phyloP scores from a whole-genome alignment of 2,329 filamentous ascomycete genomes.

The Cryphonectria radicalis region DNA sequence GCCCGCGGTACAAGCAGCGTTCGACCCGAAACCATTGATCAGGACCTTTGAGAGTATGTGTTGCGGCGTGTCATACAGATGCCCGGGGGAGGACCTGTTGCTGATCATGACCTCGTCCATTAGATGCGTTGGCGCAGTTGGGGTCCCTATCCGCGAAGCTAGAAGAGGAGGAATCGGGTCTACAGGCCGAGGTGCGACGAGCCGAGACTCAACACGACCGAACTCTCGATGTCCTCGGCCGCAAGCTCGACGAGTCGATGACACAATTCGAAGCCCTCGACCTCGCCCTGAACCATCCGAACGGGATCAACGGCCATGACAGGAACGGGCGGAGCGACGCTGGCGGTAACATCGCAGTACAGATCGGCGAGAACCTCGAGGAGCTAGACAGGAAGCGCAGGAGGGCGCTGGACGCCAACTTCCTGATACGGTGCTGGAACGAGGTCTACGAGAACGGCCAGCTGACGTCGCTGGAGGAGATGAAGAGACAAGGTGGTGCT shows the following conservation, averaged over 20 bases:
- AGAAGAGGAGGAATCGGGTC: slow-evolving; percentile 86
- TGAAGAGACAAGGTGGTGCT: slow-evolving; percentile 80
- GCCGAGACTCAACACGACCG: slow-evolving; percentile 92
- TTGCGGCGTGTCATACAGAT: background rate
- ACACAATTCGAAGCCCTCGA: slow-evolving; percentile 91
- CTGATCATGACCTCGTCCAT: slow-evolving; percentile 33
- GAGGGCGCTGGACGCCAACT: slow-evolving; percentile 89
- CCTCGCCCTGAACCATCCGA: slow-evolving; percentile 72
- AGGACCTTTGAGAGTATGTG: slow-evolving; percentile 81
- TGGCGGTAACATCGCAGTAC: slow-evolving; percentile 87
- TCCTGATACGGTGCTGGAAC: slow-evolving; percentile 94
- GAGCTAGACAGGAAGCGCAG: slow-evolving; percentile 91
- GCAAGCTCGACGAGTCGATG: slow-evolving; percentile 90
- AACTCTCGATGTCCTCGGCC: slow-evolving; percentile 83
- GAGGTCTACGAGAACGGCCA: slow-evolving; percentile 91
- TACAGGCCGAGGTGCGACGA: slow-evolving; percentile 84
- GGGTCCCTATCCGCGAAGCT: slow-evolving; percentile 79
- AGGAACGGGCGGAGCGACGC: slow-evolving; percentile 56
- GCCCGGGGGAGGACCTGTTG: slow-evolving; percentile 5
- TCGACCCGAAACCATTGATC: slow-evolving; percentile 96
- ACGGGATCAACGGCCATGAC: slow-evolving; percentile 46
- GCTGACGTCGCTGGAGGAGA: slow-evolving; percentile 83
- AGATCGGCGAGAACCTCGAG: slow-evolving; percentile 92
- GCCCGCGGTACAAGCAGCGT: slow-evolving; percentile 60
- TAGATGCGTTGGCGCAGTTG: slow-evolving; percentile 69